phyloP scores from a whole-genome alignment of 495 filamentous ascomycete genomes.

The Neurospora sp. region DNA sequence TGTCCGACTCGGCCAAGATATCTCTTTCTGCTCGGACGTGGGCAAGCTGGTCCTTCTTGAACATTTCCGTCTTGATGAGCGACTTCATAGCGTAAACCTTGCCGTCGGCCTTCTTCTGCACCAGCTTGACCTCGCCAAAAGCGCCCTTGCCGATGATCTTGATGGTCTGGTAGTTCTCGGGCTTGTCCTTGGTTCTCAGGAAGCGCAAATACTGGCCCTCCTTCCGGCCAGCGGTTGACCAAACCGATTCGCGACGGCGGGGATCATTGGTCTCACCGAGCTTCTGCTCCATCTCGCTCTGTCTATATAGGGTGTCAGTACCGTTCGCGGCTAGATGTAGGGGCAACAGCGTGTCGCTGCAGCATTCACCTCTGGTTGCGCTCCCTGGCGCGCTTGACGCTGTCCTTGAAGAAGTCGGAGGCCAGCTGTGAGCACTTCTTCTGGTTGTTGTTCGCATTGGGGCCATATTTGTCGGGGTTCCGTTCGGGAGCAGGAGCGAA shows the following conservation, averaged over 20 bases:
- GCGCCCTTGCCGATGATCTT: slow-evolving; percentile 99
- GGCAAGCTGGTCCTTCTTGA: slow-evolving; percentile 98
- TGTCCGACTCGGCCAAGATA: slow-evolving; percentile 95
- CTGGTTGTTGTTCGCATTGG: slow-evolving; percentile 51
- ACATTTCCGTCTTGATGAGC: slow-evolving; percentile 97
- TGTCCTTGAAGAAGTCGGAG: slow-evolving; percentile 89
- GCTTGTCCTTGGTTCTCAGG: slow-evolving; percentile 81
- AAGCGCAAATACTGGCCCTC: slow-evolving; percentile 91
- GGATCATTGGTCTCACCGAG: slow-evolving; percentile 63
- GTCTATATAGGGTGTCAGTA: slow-evolving; percentile 38
- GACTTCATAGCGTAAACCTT: slow-evolving; percentile 99
- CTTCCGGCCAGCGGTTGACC: slow-evolving; percentile 64
- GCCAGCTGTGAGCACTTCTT: slow-evolving; percentile 70
- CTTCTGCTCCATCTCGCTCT: slow-evolving; percentile 79
- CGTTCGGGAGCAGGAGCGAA: slow-evolving; percentile 55
- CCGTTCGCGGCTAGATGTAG: neutral
- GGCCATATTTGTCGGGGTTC: slow-evolving; percentile 64
- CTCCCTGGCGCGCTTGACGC: slow-evolving; percentile 81
- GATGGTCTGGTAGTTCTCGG: slow-evolving; percentile 86
- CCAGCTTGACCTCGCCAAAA: slow-evolving; percentile 95
- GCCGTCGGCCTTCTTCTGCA: slow-evolving; percentile 90
- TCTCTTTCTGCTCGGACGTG: slow-evolving; percentile 97
- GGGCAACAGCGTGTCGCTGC: neutral
- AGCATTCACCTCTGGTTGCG: slow-evolving; percentile 71
- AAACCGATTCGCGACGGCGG: slow-evolving; percentile 62